Evolutionary conservation across 2,329 filamentous ascomycete genomes (phyloP).

Genomic region (Nemania abortiva): DNA sequence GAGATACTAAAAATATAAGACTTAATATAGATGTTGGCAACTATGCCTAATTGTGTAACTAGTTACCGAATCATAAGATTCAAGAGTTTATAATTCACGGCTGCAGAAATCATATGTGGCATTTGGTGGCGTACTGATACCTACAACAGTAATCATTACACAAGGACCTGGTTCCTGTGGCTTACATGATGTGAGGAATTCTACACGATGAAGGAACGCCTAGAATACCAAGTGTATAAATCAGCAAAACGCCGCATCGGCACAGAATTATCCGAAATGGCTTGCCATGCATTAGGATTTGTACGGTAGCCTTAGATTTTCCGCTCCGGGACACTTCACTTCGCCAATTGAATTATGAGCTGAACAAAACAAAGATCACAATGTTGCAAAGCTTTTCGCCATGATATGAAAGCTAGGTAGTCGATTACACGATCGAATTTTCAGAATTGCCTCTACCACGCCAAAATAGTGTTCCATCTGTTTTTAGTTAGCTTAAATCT

Average conservation of each 20-base stretch:
- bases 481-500: too few species aligned
- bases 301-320: too few species aligned
- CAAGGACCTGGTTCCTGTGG: slow-evolving; percentile 5
- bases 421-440: too few species aligned
- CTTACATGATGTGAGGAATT: neutral
- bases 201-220: neutral
- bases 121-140: neutral
- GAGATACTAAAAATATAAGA: neutral
- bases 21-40: neutral
- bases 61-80: neutral
- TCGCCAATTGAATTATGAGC: too few species aligned
- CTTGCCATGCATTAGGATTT: too few species aligned
- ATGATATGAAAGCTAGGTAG: too few species aligned
- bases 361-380: too few species aligned
- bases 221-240: neutral
- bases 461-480: too few species aligned
- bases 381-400: too few species aligned
- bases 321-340: too few species aligned
- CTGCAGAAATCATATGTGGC: neutral
- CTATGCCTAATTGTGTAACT: neutral
- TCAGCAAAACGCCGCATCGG: neutral
- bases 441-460: too few species aligned
- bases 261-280: slow-evolving; percentile 15
- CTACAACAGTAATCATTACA: neutral
- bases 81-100: too few species aligned